Evolutionary conservation across 2,329 filamentous ascomycete species (phyloP).

Genomic region (Botryotinia globosa): DNA sequence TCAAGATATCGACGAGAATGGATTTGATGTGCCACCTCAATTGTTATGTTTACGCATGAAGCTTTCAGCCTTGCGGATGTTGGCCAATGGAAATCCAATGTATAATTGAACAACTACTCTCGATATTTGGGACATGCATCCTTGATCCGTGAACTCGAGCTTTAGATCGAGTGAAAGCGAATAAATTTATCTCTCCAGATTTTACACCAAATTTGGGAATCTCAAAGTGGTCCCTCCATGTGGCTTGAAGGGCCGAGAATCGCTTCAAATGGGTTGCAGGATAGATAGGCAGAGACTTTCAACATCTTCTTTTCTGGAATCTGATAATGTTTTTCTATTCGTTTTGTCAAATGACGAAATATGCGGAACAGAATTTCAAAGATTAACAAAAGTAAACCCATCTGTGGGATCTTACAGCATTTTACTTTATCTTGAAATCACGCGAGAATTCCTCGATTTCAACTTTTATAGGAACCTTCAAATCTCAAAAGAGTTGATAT

Average conservation of each 20-base stretch:
- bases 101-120: not conserved
- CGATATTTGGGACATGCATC: not conserved
- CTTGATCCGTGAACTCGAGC: not conserved
- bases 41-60: slow-evolving; percentile 16
- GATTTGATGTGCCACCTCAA: slow-evolving; percentile 10
- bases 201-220: too few relatives aligned
- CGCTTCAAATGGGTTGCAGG: too few relatives aligned
- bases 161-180: not conserved
- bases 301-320: not conserved
- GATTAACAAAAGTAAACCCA: not conserved
- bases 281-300: not conserved
- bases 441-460: not conserved
- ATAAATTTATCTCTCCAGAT: not conserved
- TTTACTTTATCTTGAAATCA: not conserved
- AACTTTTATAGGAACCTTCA: not conserved
- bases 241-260: not conserved
- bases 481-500: not conserved
- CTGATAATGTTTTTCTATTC: not conserved
- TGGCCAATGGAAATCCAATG: slow-evolving; percentile 3
- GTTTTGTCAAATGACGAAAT: not conserved
- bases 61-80: not conserved
- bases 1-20: slow-evolving; percentile 3
- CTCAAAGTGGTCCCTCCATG: not conserved
- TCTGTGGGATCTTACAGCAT: not conserved
- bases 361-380: not conserved